These are phyloP conservation scores for Heterobasidion annosum DNA, from an alignment of 1,284 basidiomycete species.

Conservation along the genomic window DNA sequence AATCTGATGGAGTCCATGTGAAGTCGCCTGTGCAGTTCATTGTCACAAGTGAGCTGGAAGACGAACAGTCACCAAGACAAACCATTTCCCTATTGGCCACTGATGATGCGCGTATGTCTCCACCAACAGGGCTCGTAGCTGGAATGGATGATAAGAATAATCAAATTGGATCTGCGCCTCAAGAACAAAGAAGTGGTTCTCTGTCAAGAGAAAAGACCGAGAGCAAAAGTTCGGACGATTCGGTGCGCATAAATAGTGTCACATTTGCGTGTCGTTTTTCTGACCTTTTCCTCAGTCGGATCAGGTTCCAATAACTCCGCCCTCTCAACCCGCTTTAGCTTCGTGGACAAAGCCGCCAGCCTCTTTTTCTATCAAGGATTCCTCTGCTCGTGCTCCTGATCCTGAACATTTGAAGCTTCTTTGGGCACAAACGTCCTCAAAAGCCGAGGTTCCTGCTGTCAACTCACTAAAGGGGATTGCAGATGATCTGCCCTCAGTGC, in stretches of 20 bases:
- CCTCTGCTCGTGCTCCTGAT: constrained; percentile 56
- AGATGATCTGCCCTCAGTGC: constrained; percentile 66
- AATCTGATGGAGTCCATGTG: constrained; percentile 35
- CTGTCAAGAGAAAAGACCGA: not conserved
- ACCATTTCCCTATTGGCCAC: too few species aligned
- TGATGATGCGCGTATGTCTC: too few species aligned
- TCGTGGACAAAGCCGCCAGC: constrained; percentile 46
- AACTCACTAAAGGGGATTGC: constrained; percentile 74
- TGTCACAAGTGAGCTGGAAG: constrained; percentile 68
- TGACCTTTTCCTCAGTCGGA: constrained; percentile 25
- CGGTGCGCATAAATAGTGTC: constrained; percentile 22
- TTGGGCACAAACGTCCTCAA: constrained; percentile 72
- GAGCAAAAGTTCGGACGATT: constrained; percentile 36
- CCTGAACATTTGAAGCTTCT: constrained; percentile 74
- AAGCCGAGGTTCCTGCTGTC: constrained; percentile 49
- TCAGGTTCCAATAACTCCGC: constrained; percentile 38
- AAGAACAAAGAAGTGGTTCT: not conserved
- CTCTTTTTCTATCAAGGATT: constrained; percentile 48
- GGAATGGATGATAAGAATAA: not conserved
- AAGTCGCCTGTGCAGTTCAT: constrained; percentile 56
- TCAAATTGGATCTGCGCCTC: not conserved
- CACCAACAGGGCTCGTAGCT: too few species aligned
- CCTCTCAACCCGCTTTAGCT: constrained; percentile 22
- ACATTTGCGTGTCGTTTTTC: not conserved
- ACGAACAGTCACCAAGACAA: not conserved